These are phyloP conservation scores for Boletus barrowsii DNA, from an alignment of 768 basidiomycete genomes.

Conservation along the genomic window DNA sequence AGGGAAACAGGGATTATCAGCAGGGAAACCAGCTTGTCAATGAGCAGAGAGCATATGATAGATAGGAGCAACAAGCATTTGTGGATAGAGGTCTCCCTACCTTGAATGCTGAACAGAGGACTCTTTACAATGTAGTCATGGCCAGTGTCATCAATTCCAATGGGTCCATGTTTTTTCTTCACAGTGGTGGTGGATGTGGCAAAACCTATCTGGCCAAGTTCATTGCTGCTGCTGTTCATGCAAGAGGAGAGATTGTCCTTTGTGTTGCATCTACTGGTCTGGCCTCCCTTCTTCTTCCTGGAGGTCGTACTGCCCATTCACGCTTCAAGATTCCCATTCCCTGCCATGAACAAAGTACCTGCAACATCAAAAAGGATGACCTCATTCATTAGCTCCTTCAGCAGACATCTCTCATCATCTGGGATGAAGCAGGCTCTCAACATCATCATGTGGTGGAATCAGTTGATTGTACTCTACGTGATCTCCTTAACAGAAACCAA, in stretches of 20 bases:
- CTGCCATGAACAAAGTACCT: not conserved
- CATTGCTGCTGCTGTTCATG: too few species aligned
- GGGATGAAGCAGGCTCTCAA: not conserved
- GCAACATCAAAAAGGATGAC: not conserved
- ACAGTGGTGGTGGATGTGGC: too few species aligned
- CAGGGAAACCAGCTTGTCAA: too few species aligned
- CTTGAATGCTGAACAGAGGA: too few species aligned
- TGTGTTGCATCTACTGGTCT: not conserved
- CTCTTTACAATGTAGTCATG: too few species aligned
- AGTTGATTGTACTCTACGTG: not conserved
- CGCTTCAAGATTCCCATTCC: constrained; percentile 3
- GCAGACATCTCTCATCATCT: not conserved
- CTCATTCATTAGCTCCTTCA: not conserved
- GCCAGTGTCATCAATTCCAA: too few species aligned
- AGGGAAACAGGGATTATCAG: too few species aligned
- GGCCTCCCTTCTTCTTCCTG: not conserved
- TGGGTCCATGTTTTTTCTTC: too few species aligned
- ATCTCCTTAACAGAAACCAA: not conserved
- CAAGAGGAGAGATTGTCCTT: not conserved
- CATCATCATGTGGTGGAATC: not conserved
- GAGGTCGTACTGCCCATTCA: not conserved
- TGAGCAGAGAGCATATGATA: too few species aligned
- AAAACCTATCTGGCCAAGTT: too few species aligned
- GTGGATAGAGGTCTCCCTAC: too few species aligned
- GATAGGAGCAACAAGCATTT: too few species aligned